phyloP scores from a whole-genome alignment of 257 asterid genomes.

The Handroanthus guayacan region DNA sequence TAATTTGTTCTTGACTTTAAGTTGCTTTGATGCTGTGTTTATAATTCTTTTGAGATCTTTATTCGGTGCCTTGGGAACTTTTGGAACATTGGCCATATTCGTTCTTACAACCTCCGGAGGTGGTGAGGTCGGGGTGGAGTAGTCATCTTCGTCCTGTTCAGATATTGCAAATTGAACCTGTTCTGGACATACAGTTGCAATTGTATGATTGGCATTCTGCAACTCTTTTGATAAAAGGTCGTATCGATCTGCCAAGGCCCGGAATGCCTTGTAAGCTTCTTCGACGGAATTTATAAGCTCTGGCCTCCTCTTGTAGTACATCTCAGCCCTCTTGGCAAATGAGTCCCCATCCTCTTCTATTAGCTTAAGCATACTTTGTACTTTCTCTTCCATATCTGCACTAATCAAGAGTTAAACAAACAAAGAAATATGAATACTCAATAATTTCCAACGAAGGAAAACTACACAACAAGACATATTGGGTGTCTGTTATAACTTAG shows the following conservation, averaged over 20 bases:
- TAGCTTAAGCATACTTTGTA: constrained; percentile 68
- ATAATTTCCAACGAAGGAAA: no score
- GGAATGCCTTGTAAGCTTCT: constrained; percentile 73
- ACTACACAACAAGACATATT: no score
- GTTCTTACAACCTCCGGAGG: constrained; percentile 41
- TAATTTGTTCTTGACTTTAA: constrained; percentile 29
- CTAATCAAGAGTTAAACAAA: background rate
- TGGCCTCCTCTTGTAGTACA: constrained; percentile 92
- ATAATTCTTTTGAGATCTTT: constrained; percentile 64
- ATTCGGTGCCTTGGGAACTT: constrained; percentile 66
- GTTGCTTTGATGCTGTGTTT: constrained; percentile 57
- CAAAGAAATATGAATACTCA: background rate
- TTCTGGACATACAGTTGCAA: constrained; percentile 83
- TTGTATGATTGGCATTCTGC: constrained; percentile 82
- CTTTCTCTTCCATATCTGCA: constrained; percentile 88
- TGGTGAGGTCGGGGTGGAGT: constrained; percentile 19
- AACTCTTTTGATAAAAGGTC: constrained; percentile 84
- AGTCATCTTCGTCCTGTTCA: constrained; percentile 71
- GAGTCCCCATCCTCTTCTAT: constrained; percentile 93
- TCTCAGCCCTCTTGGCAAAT: constrained; percentile 88
- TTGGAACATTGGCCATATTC: constrained; percentile 50
- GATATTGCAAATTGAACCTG: constrained; percentile 64
- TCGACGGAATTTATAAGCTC: constrained; percentile 78
- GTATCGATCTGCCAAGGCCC: constrained; percentile 84
- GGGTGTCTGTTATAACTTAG: no score